Conservation (phyloP, 495 filamentous ascomycete genomes). For the Pseudoneurospora amorphoporcata region DNA sequence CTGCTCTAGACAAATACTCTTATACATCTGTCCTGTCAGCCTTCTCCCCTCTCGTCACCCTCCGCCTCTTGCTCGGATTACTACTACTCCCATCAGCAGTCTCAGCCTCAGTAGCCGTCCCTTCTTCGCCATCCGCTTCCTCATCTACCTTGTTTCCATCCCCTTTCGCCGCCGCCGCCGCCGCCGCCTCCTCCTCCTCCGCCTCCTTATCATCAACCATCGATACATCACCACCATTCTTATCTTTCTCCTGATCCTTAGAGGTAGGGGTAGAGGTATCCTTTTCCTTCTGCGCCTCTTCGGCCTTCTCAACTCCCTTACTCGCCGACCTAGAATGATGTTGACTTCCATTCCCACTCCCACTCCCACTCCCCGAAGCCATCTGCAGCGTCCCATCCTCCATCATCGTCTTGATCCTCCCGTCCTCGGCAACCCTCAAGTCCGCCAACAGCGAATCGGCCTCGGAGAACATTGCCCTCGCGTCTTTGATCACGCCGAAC, state of each 20-base stretch:
- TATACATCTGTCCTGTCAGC: background rate
- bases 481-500: slow-evolving; percentile 72
- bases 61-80: slow-evolving; percentile 4
- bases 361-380: background rate
- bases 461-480: slow-evolving; percentile 71
- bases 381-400: slow-evolving; percentile 23
- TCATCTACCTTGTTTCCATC: background rate
- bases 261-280: background rate
- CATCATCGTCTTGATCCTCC: slow-evolving; percentile 2
- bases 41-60: slow-evolving; percentile 5
- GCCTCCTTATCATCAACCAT: slow-evolving; percentile 1
- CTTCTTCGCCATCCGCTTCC: slow-evolving; percentile 6
- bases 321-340: background rate
- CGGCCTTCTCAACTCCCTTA: background rate
- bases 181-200: slow-evolving; percentile 6
- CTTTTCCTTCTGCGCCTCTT: background rate
- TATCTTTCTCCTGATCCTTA: background rate
- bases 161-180: background rate
- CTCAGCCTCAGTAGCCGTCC: slow-evolving; percentile 10
- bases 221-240: background rate
- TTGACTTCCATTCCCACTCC: background rate
- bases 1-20: background rate
- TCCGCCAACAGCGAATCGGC: slow-evolving; percentile 53
- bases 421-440: slow-evolving; percentile 28
- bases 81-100: background rate